These are phyloP conservation scores for Talaromyces rugulosus DNA, from an alignment of 2,329 filamentous ascomycete genomes.

Conservation along the genomic window DNA sequence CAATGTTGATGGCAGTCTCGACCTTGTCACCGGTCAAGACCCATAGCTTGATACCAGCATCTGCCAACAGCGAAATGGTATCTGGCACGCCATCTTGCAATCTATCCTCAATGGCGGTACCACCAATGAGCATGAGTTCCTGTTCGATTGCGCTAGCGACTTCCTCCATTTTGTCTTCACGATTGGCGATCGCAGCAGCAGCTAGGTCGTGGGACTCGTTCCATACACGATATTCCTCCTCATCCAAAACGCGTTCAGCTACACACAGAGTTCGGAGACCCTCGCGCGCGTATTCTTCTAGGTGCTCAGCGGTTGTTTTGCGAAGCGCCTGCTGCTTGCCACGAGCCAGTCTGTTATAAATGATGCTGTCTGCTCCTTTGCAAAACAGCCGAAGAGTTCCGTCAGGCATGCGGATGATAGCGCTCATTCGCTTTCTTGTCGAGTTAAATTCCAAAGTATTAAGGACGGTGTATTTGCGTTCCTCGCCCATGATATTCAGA, in stretches of 20 bases:
- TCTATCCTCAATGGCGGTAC: constrained; percentile 95
- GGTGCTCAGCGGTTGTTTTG: constrained; percentile 79
- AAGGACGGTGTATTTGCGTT: constrained; percentile 78
- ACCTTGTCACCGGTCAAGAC: constrained; percentile 98
- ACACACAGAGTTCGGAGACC: constrained; percentile 93
- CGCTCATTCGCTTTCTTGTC: constrained; percentile 93
- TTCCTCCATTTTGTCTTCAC: constrained; percentile 88
- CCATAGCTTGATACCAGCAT: constrained; percentile 97
- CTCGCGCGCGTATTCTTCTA: constrained; percentile 95
- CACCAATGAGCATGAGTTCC: constrained; percentile 80
- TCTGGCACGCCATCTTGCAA: constrained; percentile 96
- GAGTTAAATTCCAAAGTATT: constrained; percentile 98
- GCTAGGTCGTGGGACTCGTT: constrained; percentile 83
- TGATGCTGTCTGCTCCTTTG: constrained; percentile 96
- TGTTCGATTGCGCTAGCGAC: constrained; percentile 89
- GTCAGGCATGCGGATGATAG: constrained; percentile 91
- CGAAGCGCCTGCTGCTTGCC: constrained; percentile 84
- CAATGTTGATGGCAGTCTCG: constrained; percentile 99
- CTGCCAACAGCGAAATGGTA: constrained; percentile 82
- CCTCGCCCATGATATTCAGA: constrained; percentile 80
- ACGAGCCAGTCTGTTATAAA: constrained; percentile 82
- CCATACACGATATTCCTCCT: constrained; percentile 82
- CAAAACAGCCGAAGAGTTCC: constrained; percentile 87
- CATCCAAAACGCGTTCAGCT: constrained; percentile 72
- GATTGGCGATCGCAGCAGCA: constrained; percentile 74